phyloP scores from a whole-genome alignment of 768 basidiomycete genomes.

The Boletus fagicola region DNA sequence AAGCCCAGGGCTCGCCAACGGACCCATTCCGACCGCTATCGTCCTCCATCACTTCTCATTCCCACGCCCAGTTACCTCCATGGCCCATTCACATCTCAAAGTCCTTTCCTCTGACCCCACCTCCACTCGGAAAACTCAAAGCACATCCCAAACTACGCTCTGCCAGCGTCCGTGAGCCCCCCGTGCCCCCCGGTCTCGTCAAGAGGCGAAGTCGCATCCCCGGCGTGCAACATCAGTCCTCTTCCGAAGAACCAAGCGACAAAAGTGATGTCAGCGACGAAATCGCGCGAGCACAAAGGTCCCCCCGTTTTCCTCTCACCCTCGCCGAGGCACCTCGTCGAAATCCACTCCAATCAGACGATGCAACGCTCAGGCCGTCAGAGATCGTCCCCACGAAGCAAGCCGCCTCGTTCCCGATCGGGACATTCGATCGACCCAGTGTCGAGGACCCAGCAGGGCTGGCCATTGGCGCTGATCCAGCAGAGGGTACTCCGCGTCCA shows the following conservation, averaged over 20 bases:
- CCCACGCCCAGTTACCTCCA: conserved; percentile 24
- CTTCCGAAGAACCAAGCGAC: conserved; percentile 31
- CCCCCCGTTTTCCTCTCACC: conserved; percentile 5
- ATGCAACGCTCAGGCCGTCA: background rate
- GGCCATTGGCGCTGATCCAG: background rate
- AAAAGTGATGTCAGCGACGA: conserved; percentile 27
- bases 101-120: conserved; percentile 30
- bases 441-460: conserved; percentile 2
- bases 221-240: conserved; percentile 25
- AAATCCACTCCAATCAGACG: background rate
- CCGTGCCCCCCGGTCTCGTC: conserved; percentile 33
- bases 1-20: conserved; percentile 29
- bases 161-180: conserved; percentile 29
- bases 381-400: conserved; percentile 12
- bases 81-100: conserved; percentile 32
- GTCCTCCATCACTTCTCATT: conserved; percentile 20
- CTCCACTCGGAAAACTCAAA: conserved; percentile 28
- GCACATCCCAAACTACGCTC: conserved; percentile 32
- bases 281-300: conserved; percentile 5
- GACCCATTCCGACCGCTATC: conserved; percentile 28
- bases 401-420: conserved; percentile 5
- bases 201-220: conserved; percentile 27
- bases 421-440: conserved; percentile 4
- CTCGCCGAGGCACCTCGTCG: conserved; percentile 3
- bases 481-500: conserved; percentile 15